Evolutionary conservation across 2,329 filamentous ascomycete genomes (phyloP), one percentile per base, ranked within the genome.

Genomic region (Trichophyton equinum): DNA sequence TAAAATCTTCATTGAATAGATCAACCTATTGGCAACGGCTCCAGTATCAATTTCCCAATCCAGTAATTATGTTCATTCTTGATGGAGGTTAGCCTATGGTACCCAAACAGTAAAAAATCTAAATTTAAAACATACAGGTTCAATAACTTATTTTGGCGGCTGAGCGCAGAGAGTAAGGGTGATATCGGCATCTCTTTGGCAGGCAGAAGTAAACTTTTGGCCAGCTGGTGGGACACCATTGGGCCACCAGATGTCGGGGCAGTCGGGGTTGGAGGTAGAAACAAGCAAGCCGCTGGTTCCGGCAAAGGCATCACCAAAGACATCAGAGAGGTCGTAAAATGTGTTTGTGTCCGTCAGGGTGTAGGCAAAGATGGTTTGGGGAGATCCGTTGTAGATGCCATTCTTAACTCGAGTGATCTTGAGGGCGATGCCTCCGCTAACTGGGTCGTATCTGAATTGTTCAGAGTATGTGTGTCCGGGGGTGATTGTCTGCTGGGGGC

Each of bases 251-350:
- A 64, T 64, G 6, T 60, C 56, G 1, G 38, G 20, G 49, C 62
- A 64, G 30, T 60, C 27, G 8, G 44, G 25, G 30, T 62, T 53
- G 27, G 58, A 59, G 4, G 57, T 46, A 20, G 53, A 30, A 38
- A 62, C 58, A 3, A 62, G 15, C 25, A 63, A 44, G 33, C 46
- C 57, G 38, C 36, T 47, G 33, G 36, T 58, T 42, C 71, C 70
- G 0, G 67, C 66, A 65, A 77, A 77, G 8, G 75, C 68, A 61
- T 75, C 72, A 2, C 75, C 75, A 57, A 74, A 74, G 60, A 77
- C 74, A 67, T 74, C 72, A 4, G 71, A 74, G 61, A 78, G 65
- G 59, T 77, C 75, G 60, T 77, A 78, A 65, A 71, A 75, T 61
- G 75, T 66, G 47, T 68, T 66, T 55, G 65, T 67, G 46, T 69